phyloP scores from a whole-genome alignment of 495 filamentous ascomycete species.

The Neurospora tetrasperma region DNA sequence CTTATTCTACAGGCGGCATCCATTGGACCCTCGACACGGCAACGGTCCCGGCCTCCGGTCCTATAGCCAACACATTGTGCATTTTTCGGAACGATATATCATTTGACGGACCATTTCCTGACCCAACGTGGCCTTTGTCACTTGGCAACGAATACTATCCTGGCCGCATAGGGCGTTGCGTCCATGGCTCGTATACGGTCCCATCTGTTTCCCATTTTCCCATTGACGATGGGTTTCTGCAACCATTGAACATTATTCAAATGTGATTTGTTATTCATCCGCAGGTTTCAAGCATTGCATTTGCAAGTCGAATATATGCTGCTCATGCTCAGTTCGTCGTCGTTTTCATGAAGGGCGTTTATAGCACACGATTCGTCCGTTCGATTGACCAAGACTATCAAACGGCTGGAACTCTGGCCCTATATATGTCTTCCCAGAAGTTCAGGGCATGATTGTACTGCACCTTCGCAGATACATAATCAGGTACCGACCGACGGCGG shows the following conservation, averaged over 20 bases:
- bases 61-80: neutral
- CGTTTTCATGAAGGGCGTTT: rapidly evolving
- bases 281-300: neutral
- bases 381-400: neutral
- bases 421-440: neutral
- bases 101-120: slow-evolving; percentile 2
- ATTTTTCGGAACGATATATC: neutral
- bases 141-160: neutral
- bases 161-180: neutral
- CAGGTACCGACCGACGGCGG: neutral
- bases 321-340: neutral
- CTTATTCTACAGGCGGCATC: neutral
- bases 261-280: neutral
- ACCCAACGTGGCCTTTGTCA: slow-evolving; percentile 3
- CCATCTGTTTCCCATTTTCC: neutral
- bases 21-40: neutral
- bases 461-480: neutral
- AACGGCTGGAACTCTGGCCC: neutral
- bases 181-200: neutral
- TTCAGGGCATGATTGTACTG: neutral
- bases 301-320: neutral
- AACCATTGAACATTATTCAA: neutral
- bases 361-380: neutral
- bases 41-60: neutral
- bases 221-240: neutral